Evolutionary conservation across 2,329 filamentous ascomycete species (phyloP).

Genomic region (Tolypocladium endophyticum): DNA sequence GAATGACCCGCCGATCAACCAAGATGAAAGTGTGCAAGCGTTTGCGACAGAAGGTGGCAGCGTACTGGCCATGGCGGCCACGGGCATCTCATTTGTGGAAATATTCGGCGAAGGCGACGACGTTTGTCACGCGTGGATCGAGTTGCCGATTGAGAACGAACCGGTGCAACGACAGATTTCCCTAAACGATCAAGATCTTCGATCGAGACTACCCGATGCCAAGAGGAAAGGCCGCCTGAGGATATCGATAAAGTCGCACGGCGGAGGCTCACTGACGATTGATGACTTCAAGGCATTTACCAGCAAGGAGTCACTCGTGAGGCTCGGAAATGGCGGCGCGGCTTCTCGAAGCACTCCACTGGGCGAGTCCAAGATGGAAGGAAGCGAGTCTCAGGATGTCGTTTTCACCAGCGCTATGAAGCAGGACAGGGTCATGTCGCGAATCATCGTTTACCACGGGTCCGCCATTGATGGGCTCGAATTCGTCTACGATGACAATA

Average conservation of each 20-base stretch:
- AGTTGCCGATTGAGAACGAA: conserved; percentile 57
- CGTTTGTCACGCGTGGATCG: conserved; percentile 69
- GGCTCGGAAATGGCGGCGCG: conserved; percentile 57
- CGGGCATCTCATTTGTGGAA: conserved; percentile 79
- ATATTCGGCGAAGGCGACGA: conserved; percentile 73
- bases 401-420: conserved; percentile 60
- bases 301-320: conserved; percentile 62
- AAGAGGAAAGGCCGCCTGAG: conserved; percentile 62
- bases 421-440: conserved; percentile 63
- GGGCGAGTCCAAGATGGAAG: conserved; percentile 61
- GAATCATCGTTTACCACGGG: conserved; percentile 68
- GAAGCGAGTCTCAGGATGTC: conserved; percentile 59
- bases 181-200: conserved; percentile 65
- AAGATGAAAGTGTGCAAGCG: conserved; percentile 71
- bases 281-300: conserved; percentile 63
- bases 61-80: conserved; percentile 65
- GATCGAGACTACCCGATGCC: conserved; percentile 58
- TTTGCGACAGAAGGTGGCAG: conserved; percentile 74
- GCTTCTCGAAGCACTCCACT: conserved; percentile 69
- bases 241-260: conserved; percentile 65
- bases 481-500: conserved; percentile 83
- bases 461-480: conserved; percentile 74
- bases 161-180: conserved; percentile 60
- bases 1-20: conserved; percentile 52
- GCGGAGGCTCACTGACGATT: conserved; percentile 62